Evolutionary conservation across 2,329 filamentous ascomycete species (phyloP), one percentile per base, ranked within the genome.

Genomic region (Xylariaceae sp.): DNA sequence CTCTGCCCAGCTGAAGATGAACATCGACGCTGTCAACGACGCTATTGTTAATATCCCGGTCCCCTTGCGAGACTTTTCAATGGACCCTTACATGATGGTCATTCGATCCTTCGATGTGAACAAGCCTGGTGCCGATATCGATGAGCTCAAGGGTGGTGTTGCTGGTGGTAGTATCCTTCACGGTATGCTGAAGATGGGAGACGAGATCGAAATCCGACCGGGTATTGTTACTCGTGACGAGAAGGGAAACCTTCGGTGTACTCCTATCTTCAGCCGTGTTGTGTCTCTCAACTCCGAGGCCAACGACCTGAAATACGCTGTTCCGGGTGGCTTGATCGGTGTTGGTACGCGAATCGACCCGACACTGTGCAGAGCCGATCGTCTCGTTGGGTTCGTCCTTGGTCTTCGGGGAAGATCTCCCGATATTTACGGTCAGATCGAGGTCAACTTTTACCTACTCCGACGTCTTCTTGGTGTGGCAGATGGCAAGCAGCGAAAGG

Each of bases 31-130:
- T 63, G 89, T 97, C 75, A 95, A 95, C 76, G 92, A 99, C 75
- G 86, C 91, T 67, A 89, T 99, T 62, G 89, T 96, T 73, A 91
- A 89, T 70, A 96, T 99, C 66, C 94, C 94, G 30, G 87, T 97
- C 7, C 94, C 94, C 12, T 76, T 87, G 57, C 84, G 94, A 73
- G 91, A 97, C 73, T 97, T 99, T 78, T 85, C 85, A 64, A 84
- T 88, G 66, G 89, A 92, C 63, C 94, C 94, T 43, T 91, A 96
- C 76, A 96, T 99, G 90, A 99, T 99, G 68, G 87, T 99, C 70
- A 99, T 99, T 73, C 90, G 94, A 73, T 97, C 92, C 2, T 99
- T 99, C 73, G 94, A 99, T 70, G 95, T 99, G 69, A 99, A 99
- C 85, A 99, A 99, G 83, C 94, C 94, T 42, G 94, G 94, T 82